Base-by-base conservation (phyloP, 768 basidiomycete species). In the Tulasnella calospora region DNA sequence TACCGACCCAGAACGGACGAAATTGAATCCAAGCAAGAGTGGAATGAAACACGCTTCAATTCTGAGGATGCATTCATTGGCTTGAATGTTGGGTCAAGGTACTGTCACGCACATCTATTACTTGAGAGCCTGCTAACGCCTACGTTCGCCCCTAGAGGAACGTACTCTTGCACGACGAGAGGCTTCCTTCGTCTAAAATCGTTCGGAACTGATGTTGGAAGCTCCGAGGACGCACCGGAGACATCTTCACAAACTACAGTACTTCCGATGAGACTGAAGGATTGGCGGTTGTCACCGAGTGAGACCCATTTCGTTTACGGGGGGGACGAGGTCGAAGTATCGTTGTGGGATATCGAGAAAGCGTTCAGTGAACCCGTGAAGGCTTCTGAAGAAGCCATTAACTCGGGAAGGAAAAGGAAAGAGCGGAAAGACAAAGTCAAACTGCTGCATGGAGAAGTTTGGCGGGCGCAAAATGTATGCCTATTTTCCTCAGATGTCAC, bases 251-350 rank as follows among this genome's bases (percentile, higher is more conserved):
- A 82, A 55, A 82, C 85, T 77, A 85, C 87, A 9, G 85, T 85
- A 12, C 87, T 95, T 70, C 93, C 94, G 3, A 90, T 88, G 79
- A 90, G 92, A 30, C 86, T 95, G n/a, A 85, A 84, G 70, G 89
- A 89, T 76, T 94, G 93, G 92, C 87, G 87, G 41, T 81, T 93
- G 33, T 89, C 90, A 1, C 82, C 85, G 23, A 85, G 88, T 78
- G 85, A 84, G 3, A 82, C 86, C 46, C 88, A 87, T 0, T 95
- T 96, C 85, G 88, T 90, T 2, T 95, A 94, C 80, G 94, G 92
- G 17, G 94, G 94, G 2, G 90, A 95, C 80, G 94, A 96, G 84
- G 93, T 96, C 23, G 92, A 94, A 78, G 83, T 93, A 2, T 95
- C 94, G 1, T 82, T 95, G 3, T 96, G 94, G 94, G 86, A 92